Percentiles rank a stretch among this genome's conserved stretches.
Conservation (phyloP, 768 basidiomycete species). For the Daedaleopsis nitida region DNA sequence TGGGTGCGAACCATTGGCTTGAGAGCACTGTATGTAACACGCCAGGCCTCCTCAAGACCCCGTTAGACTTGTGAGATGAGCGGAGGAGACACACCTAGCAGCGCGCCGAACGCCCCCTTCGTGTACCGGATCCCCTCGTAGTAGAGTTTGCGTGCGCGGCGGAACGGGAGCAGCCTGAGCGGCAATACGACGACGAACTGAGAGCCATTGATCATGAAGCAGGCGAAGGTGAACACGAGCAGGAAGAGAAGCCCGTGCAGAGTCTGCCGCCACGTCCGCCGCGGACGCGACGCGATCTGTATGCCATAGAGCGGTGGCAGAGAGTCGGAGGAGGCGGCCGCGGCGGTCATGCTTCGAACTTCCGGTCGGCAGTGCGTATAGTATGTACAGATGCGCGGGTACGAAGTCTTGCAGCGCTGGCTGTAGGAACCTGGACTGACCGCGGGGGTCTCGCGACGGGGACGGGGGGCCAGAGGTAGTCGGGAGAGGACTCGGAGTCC, state of each 20-base stretch:
- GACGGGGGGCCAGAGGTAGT: neutral
- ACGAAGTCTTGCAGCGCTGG: neutral
- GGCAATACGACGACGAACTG: constrained; percentile 77
- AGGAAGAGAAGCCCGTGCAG: constrained; percentile 53
- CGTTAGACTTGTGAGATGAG: neutral
- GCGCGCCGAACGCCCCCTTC: constrained; percentile 78
- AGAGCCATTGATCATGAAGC: constrained; percentile 67
- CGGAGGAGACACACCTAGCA: constrained; percentile 56
- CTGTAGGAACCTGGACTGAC: too few species aligned
- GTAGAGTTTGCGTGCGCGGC: constrained; percentile 57
- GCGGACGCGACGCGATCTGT: constrained; percentile 56
- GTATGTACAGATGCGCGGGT: neutral
- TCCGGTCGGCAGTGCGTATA: too few species aligned
- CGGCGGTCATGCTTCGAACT: constrained; percentile 15
- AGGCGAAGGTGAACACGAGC: constrained; percentile 62
- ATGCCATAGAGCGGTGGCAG: constrained; percentile 38
- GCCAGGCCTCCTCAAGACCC: neutral
- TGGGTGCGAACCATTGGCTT: constrained; percentile 83
- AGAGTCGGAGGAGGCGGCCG: constrained; percentile 8
- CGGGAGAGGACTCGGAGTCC: neutral
- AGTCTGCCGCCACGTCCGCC: constrained; percentile 53
- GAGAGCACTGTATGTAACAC: constrained; percentile 41
- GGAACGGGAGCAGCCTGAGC: constrained; percentile 63
- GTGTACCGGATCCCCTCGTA: constrained; percentile 74
- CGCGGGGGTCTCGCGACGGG: neutral